Percentiles rank a stretch among this genome's conserved stretches.
Conservation (phyloP, 495 filamentous ascomycete genomes). For the Endocarpon pusillum region DNA sequence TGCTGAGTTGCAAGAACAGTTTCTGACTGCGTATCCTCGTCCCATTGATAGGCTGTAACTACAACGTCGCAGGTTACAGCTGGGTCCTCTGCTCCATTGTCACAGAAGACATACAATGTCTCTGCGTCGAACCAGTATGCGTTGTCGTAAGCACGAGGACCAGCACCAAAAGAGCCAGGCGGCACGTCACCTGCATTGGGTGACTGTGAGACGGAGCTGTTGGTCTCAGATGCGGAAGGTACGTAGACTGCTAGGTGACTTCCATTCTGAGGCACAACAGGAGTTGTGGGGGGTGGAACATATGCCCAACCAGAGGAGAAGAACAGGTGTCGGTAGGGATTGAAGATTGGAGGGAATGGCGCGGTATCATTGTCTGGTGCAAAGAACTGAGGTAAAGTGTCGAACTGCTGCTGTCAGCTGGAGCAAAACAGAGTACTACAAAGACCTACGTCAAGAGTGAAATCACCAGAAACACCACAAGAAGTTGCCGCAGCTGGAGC, state of each 20-base stretch:
- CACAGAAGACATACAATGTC: constrained; percentile 23
- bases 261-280: constrained; percentile 20
- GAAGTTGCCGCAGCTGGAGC: constrained; percentile 1
- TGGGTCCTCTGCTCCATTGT: constrained; percentile 17
- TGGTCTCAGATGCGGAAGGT: constrained; percentile 9
- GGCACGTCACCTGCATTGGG: constrained; percentile 15
- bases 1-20: constrained; percentile 14
- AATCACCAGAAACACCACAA: constrained; percentile 1
- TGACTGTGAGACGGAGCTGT: constrained; percentile 7
- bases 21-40: constrained; percentile 7
- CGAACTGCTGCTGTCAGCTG: constrained; percentile 7
- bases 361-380: constrained; percentile 9
- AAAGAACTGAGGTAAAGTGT: constrained; percentile 14
- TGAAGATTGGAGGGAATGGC: constrained; percentile 20
- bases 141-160: constrained; percentile 16
- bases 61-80: constrained; percentile 18
- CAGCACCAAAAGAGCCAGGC: constrained; percentile 26
- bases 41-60: constrained; percentile 20
- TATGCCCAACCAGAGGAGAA: constrained; percentile 24
- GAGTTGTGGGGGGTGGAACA: constrained; percentile 21
- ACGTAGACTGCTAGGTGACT: constrained; percentile 27
- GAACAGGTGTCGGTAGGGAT: constrained; percentile 28
- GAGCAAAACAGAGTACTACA: background rate
- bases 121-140: constrained; percentile 29
- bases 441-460: constrained; percentile 1